Percentiles rank a stretch among this genome's conserved stretches.
phyloP scores from a whole-genome alignment of 306 rosid genomes.

The Cicer yamashitae region DNA sequence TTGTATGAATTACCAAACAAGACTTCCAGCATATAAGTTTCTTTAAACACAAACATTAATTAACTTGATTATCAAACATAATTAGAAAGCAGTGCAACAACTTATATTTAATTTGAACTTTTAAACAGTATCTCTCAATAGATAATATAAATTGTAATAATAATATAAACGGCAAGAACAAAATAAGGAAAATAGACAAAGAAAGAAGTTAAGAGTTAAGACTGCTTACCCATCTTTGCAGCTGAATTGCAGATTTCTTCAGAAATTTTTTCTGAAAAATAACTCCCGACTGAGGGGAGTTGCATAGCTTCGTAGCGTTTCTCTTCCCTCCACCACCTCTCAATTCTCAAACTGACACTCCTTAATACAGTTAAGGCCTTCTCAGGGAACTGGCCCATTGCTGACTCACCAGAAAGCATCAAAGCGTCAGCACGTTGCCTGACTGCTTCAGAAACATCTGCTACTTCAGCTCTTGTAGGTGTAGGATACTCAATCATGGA shows the following conservation, averaged over 20 bases:
- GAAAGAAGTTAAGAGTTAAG: constrained; percentile 38
- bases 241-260: constrained; percentile 97
- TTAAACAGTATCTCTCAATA: constrained; percentile 4
- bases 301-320: constrained; percentile 81
- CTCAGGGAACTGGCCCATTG: constrained; percentile 99
- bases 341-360: constrained; percentile 96
- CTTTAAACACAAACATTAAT: constrained; percentile 17
- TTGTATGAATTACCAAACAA: constrained; percentile 5
- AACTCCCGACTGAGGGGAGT: constrained; percentile 76
- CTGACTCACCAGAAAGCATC: constrained; percentile 99
- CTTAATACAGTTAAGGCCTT: constrained; percentile 94
- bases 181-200: constrained; percentile 47
- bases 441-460: constrained; percentile 99
- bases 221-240: constrained; percentile 93
- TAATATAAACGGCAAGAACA: constrained; percentile 45
- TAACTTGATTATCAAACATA: constrained; percentile 23
- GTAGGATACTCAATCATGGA: constrained; percentile 99
- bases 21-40: background rate
- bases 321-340: constrained; percentile 99
- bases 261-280: constrained; percentile 80
- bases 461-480: constrained; percentile 99
- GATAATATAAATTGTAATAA: background rate
- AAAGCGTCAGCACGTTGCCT: constrained; percentile 98
- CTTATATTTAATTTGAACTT: constrained; percentile 15
- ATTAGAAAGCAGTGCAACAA: constrained; percentile 30